Evolutionary conservation across 129 eudicot genomes (phyloP).

Genomic region (Chrysanthemum lavandulifolium): DNA sequence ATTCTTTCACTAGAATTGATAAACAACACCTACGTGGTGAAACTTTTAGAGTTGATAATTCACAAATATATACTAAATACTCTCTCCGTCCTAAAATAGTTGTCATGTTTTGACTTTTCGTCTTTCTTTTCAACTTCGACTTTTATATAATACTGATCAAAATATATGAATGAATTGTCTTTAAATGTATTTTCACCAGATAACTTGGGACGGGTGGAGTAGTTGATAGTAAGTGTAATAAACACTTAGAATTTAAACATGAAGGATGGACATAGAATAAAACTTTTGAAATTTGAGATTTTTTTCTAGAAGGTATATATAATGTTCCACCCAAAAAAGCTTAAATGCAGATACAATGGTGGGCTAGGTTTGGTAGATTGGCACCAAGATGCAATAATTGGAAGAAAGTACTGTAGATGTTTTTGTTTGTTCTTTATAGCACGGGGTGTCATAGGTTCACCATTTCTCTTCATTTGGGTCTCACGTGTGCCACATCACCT

Average conservation of each 20-base stretch:
- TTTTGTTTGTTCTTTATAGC: slow-evolving; percentile 22
- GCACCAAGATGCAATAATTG: slow-evolving; percentile 27
- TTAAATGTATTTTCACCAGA: too few relatives aligned
- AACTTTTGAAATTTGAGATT: slow-evolving; percentile 28
- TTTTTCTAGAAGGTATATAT: not conserved
- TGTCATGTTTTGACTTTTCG: too few relatives aligned
- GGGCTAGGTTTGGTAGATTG: slow-evolving; percentile 37
- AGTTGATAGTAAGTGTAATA: not conserved
- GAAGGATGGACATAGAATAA: slow-evolving; percentile 11
- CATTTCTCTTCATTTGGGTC: too few relatives aligned
- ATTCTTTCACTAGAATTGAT: not conserved
- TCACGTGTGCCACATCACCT: too few relatives aligned
- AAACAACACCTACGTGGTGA: not conserved
- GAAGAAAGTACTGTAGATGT: slow-evolving; percentile 14
- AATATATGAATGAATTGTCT: too few relatives aligned
- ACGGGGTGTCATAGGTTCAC: too few relatives aligned
- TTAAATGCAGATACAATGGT: slow-evolving; percentile 22
- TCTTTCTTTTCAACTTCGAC: too few relatives aligned
- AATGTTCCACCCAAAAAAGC: slow-evolving; percentile 32
- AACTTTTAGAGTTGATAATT: not conserved
- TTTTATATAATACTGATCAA: too few relatives aligned
- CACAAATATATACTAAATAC: too few relatives aligned
- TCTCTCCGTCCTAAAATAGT: too few relatives aligned
- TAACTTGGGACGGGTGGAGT: too few relatives aligned
- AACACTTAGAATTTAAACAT: not conserved